A percentile compares a stretch with the other conserved stretches of the same genome.
phyloP scores from a whole-genome alignment of 129 eudicot genomes.

The Arctium minus region DNA sequence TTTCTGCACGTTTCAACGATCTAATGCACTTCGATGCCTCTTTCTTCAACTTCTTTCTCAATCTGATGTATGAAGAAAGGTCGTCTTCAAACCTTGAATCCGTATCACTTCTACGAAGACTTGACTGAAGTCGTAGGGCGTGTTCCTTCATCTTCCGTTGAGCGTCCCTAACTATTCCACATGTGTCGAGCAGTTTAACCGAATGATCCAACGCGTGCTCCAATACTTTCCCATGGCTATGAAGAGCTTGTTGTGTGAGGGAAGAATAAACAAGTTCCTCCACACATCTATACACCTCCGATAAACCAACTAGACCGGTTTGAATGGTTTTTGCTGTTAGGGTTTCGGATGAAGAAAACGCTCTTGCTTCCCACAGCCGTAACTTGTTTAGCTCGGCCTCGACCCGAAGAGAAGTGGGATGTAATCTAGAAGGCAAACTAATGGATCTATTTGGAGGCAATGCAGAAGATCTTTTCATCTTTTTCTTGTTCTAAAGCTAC shows the following conservation, averaged over 20 bases:
- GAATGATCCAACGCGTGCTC: constrained; percentile 55
- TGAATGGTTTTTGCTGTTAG: constrained; percentile 35
- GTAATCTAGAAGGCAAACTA: constrained; percentile 57
- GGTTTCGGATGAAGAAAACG: constrained; percentile 4
- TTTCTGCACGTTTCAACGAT: constrained; percentile 31
- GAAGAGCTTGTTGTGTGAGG: constrained; percentile 32
- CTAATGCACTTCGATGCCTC: constrained; percentile 35
- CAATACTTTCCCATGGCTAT: constrained; percentile 24
- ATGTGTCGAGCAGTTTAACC: constrained; percentile 43
- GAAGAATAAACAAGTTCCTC: constrained; percentile 48
- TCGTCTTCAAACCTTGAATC: constrained; percentile 22
- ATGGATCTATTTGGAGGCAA: constrained; percentile 45
- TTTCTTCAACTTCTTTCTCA: constrained; percentile 38
- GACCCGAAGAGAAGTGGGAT: constrained; percentile 36
- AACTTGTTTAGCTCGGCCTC: constrained; percentile 46
- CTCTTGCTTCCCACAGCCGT: constrained; percentile 27
- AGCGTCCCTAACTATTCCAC: constrained; percentile 42
- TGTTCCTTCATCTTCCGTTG: constrained; percentile 37
- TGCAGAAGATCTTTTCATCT: constrained; percentile 24
- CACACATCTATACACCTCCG: constrained; percentile 50
- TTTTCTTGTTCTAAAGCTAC: neutral
- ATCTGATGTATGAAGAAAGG: constrained; percentile 26
- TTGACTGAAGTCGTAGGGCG: constrained; percentile 37
- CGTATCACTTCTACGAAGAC: constrained; percentile 38
- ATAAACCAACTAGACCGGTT: constrained; percentile 39